Conservation (phyloP, 2,329 filamentous ascomycete species). For the Pseudopyrenochaeta lycopersici region DNA sequence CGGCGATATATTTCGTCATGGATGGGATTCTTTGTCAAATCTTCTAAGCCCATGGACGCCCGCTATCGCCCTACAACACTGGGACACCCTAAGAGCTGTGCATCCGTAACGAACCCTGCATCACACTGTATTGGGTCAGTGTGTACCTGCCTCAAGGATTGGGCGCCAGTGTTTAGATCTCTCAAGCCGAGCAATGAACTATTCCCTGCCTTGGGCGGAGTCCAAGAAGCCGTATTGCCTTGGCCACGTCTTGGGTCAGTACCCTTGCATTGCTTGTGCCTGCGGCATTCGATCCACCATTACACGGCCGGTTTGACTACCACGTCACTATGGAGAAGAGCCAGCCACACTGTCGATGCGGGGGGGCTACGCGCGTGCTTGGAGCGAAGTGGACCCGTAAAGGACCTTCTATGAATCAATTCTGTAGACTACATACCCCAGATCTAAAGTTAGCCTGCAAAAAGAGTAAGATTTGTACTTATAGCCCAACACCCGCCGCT, state of each 20-base stretch:
- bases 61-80: conserved; percentile 11
- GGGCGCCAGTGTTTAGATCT: conserved; percentile 32
- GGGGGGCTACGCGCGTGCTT: conserved; percentile 38
- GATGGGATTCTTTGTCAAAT: conserved; percentile 11
- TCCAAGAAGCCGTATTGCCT: conserved; percentile 39
- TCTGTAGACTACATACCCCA: conserved; percentile 24
- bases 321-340: conserved; percentile 44
- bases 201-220: conserved; percentile 38
- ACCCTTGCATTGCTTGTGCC: conserved; percentile 50
- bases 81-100: conserved; percentile 25
- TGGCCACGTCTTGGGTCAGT: conserved; percentile 43
- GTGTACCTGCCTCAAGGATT: conserved; percentile 24
- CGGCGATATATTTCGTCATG: conserved; percentile 5
- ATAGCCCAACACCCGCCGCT: conserved; percentile 20
- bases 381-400: conserved; percentile 31
- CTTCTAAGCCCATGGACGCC: neutral
- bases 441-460: conserved; percentile 21
- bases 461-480: conserved; percentile 27
- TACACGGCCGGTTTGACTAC: conserved; percentile 43
- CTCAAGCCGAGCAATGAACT: conserved; percentile 32
- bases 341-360: conserved; percentile 30
- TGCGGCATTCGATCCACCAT: conserved; percentile 36
- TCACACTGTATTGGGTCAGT: conserved; percentile 24
- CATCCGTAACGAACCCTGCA: conserved; percentile 14
- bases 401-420: conserved; percentile 25